These are phyloP conservation scores for Aspergillus tamarii DNA, from an alignment of 2,329 filamentous ascomycete species.

Conservation along the genomic window DNA sequence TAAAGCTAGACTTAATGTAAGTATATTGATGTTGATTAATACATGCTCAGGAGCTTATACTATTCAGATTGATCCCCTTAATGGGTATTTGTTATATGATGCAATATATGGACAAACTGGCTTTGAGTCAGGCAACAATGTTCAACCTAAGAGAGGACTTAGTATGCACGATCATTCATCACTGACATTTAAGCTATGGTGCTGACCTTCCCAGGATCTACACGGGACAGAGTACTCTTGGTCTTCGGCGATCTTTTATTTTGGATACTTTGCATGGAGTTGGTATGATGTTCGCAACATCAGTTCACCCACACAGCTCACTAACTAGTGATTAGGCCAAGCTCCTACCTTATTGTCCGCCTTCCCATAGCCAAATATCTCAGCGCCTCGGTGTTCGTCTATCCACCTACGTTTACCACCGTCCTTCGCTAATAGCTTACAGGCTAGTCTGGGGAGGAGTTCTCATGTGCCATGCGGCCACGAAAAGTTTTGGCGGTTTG, in stretches of 20 bases:
- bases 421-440: neutral
- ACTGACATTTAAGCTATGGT: neutral
- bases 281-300: slow-evolving; percentile 20
- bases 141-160: slow-evolving; percentile 31
- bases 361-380: slow-evolving; percentile 34
- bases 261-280: slow-evolving; percentile 42
- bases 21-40: neutral
- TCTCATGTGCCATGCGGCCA: slow-evolving; percentile 37
- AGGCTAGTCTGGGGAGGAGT: slow-evolving; percentile 37
- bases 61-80: slow-evolving; percentile 28
- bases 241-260: slow-evolving; percentile 38
- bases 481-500: slow-evolving; percentile 34
- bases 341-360: slow-evolving; percentile 41
- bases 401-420: slow-evolving; percentile 6
- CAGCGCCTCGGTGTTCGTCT: slow-evolving; percentile 34
- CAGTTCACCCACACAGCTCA: neutral
- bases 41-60: neutral
- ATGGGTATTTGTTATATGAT: slow-evolving; percentile 36
- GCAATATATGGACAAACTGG: slow-evolving; percentile 36
- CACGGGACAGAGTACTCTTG: slow-evolving; percentile 34
- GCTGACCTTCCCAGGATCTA: slow-evolving; percentile 26
- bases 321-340: slow-evolving; percentile 26
- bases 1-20: slow-evolving; percentile 33
- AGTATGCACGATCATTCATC: slow-evolving; percentile 11
- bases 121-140: slow-evolving; percentile 33